A percentile compares a stretch with the other conserved stretches of the same genome.
These are phyloP conservation scores for Vitis rupestris DNA, from an alignment of 164 flowering plant species.

Conservation along the genomic window DNA sequence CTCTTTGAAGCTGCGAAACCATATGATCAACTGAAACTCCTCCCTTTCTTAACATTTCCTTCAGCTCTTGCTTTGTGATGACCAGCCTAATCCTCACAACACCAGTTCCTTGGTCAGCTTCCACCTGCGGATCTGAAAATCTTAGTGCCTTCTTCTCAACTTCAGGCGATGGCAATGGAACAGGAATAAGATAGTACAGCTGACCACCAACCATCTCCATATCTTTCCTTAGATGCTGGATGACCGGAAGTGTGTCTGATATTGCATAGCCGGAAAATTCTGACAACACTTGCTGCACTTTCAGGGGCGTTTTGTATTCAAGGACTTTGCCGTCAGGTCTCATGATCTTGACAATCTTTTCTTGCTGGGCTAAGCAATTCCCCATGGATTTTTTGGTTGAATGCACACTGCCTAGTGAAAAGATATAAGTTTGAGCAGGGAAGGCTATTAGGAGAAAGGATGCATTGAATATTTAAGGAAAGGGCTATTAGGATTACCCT, in stretches of 20 bases:
- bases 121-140: conserved; percentile 22
- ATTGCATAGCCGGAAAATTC: conserved; percentile 46
- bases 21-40: conserved; percentile 39
- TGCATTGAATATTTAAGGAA: conserved; percentile 30
- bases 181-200: conserved; percentile 58
- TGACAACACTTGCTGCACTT: conserved; percentile 48
- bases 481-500: conserved; percentile 15
- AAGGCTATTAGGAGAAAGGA: conserved; percentile 11
- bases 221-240: conserved; percentile 35
- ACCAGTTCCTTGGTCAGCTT: conserved; percentile 11
- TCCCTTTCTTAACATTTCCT: conserved; percentile 53
- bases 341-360: conserved; percentile 42
- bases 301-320: conserved; percentile 48
- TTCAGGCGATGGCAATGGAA: conserved; percentile 17
- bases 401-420: background rate
- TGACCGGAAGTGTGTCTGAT: conserved; percentile 32
- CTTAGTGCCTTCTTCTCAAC: conserved; percentile 19
- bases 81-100: conserved; percentile 63
- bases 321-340: conserved; percentile 62
- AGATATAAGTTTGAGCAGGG: conserved; percentile 11
- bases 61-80: conserved; percentile 58
- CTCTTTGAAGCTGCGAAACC: conserved; percentile 24
- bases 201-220: conserved; percentile 35
- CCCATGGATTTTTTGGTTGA: conserved; percentile 44
- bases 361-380: conserved; percentile 58